Evolutionary conservation across 2,329 filamentous ascomycete genomes (phyloP), one percentile per base, ranked within the genome.

Genomic region (Monosporascus ibericus): DNA sequence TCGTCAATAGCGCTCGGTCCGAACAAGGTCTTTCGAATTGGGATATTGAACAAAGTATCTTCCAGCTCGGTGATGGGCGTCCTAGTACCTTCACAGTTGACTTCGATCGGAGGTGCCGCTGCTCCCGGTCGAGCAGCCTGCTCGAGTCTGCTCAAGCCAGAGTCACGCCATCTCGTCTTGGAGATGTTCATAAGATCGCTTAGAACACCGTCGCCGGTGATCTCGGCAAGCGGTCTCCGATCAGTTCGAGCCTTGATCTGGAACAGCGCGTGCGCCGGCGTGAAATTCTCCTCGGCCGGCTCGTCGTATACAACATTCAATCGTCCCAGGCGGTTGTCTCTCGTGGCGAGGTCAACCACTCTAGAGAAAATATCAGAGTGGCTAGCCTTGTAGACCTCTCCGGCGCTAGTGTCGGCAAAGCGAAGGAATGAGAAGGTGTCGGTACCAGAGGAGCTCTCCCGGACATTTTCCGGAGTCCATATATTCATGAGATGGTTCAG

Each of bases 381-480:
- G 4, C 87, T 87, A 34, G 85, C 80, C 51, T 78, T 76, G 53
- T 86, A 88, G 1, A 84, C 85, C 57, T 97, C 92, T 9, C 78
- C 77, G 2, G 85, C 75, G 15, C 90, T 94, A 0, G 80, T 76
- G 61, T 96, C 90, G 3, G 88, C 82, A 63, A 99, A 96, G 5
- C 91, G 85, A 54, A 97, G 77, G 84, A 91, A 99, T 0, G 92
- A 92, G 69, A 97, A 97, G 2, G 84, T 80, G 15, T 83, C 80
- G 48, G 80, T 76, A 1, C 80, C 78, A 22, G 78, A 74, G 11
- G 79, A 70, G 58, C 84, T 90, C 47, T 82, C 74, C 14, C 79
- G 78, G 44, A 96, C 80, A 61, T 96, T 84, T 48, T 92, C 85
- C 0, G 90, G 86, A 1, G 84, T 83, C 85, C 90, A 99, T 49